Conservation (phyloP, 305 asterid species). For the Solanum hybrid region DNA sequence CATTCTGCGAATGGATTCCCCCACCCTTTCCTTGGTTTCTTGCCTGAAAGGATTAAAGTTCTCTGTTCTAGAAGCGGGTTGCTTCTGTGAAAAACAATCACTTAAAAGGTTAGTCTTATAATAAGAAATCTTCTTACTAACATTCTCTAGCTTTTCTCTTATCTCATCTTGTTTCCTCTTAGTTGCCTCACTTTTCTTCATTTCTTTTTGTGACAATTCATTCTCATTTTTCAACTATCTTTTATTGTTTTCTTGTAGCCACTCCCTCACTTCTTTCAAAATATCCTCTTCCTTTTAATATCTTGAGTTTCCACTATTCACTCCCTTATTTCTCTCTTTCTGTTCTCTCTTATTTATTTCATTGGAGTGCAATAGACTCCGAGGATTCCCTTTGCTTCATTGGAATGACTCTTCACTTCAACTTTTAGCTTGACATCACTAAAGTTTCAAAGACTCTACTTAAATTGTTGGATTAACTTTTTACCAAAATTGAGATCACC, state of each 20-base stretch:
- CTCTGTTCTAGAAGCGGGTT: constrained; percentile 32
- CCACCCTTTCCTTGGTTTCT: constrained; percentile 16
- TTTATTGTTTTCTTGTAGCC: no score
- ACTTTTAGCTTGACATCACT: no score
- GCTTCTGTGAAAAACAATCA: not conserved
- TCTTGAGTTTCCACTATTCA: not conserved
- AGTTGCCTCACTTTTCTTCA: not conserved
- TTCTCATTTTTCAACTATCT: not conserved
- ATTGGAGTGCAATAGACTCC: not conserved
- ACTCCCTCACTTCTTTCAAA: not conserved
- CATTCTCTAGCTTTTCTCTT: not conserved
- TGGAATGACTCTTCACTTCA: no score
- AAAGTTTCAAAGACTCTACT: no score
- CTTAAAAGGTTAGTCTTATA: not conserved
- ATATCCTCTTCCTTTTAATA: no score
- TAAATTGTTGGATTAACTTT: no score
- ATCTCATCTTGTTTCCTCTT: not conserved
- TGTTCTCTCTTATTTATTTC: not conserved
- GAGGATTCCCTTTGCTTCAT: not conserved
- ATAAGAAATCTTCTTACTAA: not conserved
- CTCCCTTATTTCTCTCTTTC: not conserved
- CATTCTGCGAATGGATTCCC: not conserved
- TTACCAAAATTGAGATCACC: not conserved
- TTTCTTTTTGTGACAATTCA: not conserved
- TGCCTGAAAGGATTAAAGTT: constrained; percentile 12